Evolutionary conservation across 176 grass and related monocot genomes (phyloP), one percentile per base, ranked within the genome.

Genomic region (Rhipidocladum racemiflorum): DNA sequence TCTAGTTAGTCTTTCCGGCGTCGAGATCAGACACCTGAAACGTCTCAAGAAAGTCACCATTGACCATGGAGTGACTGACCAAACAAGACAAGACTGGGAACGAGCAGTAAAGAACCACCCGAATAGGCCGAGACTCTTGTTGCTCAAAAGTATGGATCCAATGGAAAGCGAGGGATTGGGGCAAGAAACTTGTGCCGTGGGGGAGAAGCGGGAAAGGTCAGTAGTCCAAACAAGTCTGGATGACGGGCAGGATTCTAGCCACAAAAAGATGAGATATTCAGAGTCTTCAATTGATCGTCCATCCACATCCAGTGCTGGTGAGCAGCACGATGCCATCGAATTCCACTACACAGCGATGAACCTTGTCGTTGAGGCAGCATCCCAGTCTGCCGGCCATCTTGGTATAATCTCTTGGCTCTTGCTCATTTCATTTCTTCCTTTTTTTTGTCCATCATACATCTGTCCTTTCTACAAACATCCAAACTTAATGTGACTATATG

Each of bases 11-110:
- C 65, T 83, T 65, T 83, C 79, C 3, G 45, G 79, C 55, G 72
- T 83, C 10, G 21, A 78, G 29, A 83, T 88, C 67, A 78, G 59
- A 28, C 34, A 88, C 46, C 49, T 83, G 3, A 83, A 44, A 57
- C 35, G 56, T 78, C 86, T 88, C 36, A 88, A 78, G 66, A 80
- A 83, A 35, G 25, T 88, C 9, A 78, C 21, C 1, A 17, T 87
- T 77, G 65, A 83, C 9, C 1, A 1, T 50, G 34, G 46, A 5
- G 73, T 24, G 20, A 2, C 13, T 28, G 72, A 23, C 5, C 18
- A 83, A 83, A 82, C 62, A 70, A 70, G 24, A 62, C 4, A 43
- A 71, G 32, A 77, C 2, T 87, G 86, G 79, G 86, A 64, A 15
- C 13, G 15, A 5, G 72, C 86, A 64, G 59, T 73, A 6, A 77